Percentiles rank a stretch among this genome's conserved stretches.
phyloP scores from a whole-genome alignment of 768 basidiomycete genomes.

The Hericium coralloides region DNA sequence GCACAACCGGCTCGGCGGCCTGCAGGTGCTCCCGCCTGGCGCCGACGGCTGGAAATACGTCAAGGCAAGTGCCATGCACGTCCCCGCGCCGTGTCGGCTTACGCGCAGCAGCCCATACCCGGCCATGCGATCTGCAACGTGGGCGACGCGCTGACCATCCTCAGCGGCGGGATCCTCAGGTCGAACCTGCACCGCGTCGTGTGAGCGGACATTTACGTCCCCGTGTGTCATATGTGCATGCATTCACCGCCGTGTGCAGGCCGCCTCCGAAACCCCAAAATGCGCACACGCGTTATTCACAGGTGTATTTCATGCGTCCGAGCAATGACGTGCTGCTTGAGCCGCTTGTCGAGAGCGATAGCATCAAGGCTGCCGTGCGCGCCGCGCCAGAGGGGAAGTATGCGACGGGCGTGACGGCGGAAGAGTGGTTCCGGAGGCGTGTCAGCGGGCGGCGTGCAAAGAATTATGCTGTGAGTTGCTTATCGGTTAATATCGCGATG shows the following conservation, averaged over 20 bases:
- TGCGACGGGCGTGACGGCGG: slow-evolving; percentile 27
- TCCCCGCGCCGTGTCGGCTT: not conserved
- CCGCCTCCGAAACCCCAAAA: slow-evolving; percentile 53
- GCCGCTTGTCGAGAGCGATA: slow-evolving; percentile 40
- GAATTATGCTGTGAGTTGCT: slow-evolving; percentile 29
- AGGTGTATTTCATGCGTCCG: slow-evolving; percentile 62
- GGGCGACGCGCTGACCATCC: slow-evolving; percentile 23
- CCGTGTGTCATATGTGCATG: not conserved
- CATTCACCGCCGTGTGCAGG: not conserved
- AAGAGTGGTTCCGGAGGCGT: slow-evolving; percentile 33
- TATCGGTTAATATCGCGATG: too few relatives aligned
- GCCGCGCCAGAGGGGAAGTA: slow-evolving; percentile 25
- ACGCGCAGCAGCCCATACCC: slow-evolving; percentile 16
- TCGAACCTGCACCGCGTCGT: slow-evolving; percentile 46
- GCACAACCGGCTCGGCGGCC: slow-evolving; percentile 58
- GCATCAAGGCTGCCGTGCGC: slow-evolving; percentile 37
- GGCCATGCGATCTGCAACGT: slow-evolving; percentile 26
- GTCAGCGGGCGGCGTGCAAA: slow-evolving; percentile 31
- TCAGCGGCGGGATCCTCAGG: slow-evolving; percentile 23
- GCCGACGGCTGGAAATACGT: slow-evolving; percentile 59
- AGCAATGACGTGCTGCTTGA: slow-evolving; percentile 42
- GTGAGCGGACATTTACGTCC: slow-evolving; percentile 22
- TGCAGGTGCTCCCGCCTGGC: slow-evolving; percentile 60
- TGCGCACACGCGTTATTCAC: slow-evolving; percentile 48
- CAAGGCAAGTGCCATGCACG: slow-evolving; percentile 28